A percentile compares a stretch with the other conserved stretches of the same genome.
Conservation (phyloP, 257 asterid genomes). For the Solanum tarijense region DNA sequence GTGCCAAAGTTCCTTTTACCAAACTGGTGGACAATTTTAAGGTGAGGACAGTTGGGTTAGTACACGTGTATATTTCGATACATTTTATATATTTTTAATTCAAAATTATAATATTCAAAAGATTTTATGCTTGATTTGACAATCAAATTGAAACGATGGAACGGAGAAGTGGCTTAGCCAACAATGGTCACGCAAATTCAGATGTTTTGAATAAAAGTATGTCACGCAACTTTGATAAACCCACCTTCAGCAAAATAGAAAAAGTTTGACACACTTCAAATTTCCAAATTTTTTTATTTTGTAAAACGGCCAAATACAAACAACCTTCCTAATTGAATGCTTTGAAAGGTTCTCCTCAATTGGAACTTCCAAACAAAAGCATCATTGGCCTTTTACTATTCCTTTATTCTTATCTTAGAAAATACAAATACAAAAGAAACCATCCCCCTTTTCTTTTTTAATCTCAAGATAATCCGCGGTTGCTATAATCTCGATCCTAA, state of each 20-base stretch:
- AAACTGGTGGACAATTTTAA: not conserved
- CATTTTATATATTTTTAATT: too few species aligned
- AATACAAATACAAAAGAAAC: not conserved
- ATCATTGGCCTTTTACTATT: not conserved
- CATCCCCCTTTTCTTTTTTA: not conserved
- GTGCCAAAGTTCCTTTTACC: not conserved
- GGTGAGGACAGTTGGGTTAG: too few species aligned
- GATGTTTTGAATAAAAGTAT: not conserved
- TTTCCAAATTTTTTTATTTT: not conserved
- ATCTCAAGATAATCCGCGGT: rapidly evolving
- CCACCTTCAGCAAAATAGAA: not conserved
- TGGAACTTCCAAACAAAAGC: not conserved
- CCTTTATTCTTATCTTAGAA: not conserved
- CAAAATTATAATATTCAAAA: rapidly evolving
- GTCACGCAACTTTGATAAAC: not conserved
- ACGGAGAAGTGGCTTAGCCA: not conserved
- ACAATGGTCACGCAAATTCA: not conserved
- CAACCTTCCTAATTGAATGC: not conserved
- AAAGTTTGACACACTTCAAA: not conserved
- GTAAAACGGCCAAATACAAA: not conserved
- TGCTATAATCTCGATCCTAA: too few species aligned
- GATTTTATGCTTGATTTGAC: rapidly evolving
- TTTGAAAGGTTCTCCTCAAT: not conserved
- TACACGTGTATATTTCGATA: too few species aligned
- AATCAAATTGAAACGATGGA: rapidly evolving